Evolutionary conservation across 176 grass and related monocot species (phyloP).

Genomic region (Areca catechu): DNA sequence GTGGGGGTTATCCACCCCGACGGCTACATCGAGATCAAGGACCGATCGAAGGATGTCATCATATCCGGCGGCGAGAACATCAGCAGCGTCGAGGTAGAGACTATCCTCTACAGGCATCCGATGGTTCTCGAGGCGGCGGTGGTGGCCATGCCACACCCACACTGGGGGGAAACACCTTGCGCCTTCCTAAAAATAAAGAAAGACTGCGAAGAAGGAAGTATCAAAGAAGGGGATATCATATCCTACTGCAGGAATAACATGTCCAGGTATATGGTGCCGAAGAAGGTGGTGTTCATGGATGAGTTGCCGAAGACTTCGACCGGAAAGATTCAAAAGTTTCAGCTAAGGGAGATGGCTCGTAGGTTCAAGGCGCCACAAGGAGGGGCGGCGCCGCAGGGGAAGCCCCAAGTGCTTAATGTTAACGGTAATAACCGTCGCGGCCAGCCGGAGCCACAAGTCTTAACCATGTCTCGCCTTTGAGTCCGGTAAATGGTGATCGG

Average conservation of each 20-base stretch:
- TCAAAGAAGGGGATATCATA: conserved; percentile 30
- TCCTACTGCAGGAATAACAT: conserved; percentile 38
- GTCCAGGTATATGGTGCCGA: conserved; percentile 55
- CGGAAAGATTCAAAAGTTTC: conserved; percentile 55
- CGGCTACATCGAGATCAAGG: conserved; percentile 66
- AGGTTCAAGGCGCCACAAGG: neutral
- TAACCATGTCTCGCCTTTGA: no score
- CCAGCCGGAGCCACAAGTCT: no score
- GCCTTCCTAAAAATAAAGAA: conserved; percentile 19
- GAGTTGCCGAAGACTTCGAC: conserved; percentile 38
- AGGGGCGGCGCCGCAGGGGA: neutral
- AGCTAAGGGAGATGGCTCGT: conserved; percentile 29
- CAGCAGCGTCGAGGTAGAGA: conserved; percentile 68
- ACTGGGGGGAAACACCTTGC: conserved; percentile 12
- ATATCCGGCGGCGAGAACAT: conserved; percentile 64
- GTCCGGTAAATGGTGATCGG: no score
- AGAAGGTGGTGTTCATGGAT: conserved; percentile 41
- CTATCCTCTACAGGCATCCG: conserved; percentile 39
- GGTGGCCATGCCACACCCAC: conserved; percentile 50
- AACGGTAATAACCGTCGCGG: no score
- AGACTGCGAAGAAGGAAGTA: neutral
- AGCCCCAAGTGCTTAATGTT: no score
- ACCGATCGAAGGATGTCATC: conserved; percentile 73
- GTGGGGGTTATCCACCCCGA: conserved; percentile 64
- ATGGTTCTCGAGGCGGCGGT: conserved; percentile 43